A percentile compares a stretch with the other conserved stretches of the same genome.
Conservation (phyloP, 306 rosid species). For the Vigna unguiculata region DNA sequence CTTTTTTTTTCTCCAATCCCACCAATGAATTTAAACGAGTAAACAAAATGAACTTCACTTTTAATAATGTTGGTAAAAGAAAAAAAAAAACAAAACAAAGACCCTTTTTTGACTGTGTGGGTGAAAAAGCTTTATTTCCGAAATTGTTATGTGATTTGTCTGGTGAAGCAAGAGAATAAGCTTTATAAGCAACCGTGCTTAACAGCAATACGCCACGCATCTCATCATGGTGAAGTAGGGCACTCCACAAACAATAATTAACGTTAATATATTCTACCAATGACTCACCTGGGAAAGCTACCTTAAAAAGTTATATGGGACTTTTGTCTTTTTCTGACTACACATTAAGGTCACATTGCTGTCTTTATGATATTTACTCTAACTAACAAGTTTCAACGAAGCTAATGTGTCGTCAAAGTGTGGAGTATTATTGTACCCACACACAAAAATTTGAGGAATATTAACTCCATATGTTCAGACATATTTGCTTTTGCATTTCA, state of each 20-base stretch:
- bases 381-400: constrained; percentile 10
- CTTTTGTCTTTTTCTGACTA: constrained; percentile 26
- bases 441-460: neutral
- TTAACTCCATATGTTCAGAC: neutral
- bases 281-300: constrained; percentile 13
- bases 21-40: neutral
- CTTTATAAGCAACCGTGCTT: constrained; percentile 49
- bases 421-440: constrained; percentile 3
- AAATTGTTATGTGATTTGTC: neutral
- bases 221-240: constrained; percentile 27
- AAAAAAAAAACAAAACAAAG: no score
- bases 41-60: neutral
- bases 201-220: constrained; percentile 38
- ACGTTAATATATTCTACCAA: constrained; percentile 12
- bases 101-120: neutral
- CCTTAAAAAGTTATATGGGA: neutral
- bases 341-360: neutral
- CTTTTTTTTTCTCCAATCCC: neutral
- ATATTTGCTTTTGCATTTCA: constrained; percentile 13
- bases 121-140: neutral
- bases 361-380: neutral
- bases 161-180: neutral
- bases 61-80: neutral
- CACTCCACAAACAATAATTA: neutral
- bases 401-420: neutral